Conservation (phyloP, 768 basidiomycete genomes). For the Macrolepiota dolichaula region DNA sequence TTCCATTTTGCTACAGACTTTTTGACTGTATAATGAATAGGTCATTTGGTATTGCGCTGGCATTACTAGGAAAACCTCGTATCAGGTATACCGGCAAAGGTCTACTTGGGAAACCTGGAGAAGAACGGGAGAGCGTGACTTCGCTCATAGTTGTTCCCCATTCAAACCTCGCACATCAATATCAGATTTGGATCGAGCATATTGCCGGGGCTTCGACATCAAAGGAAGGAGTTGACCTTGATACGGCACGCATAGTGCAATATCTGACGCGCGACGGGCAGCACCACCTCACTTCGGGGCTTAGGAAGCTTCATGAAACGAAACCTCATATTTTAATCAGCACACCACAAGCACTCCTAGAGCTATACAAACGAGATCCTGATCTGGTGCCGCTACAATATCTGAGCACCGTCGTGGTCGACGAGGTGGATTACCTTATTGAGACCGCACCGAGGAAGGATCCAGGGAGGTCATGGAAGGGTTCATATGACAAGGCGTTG, state of each 20-base stretch:
- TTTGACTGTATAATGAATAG: slow-evolving; percentile 28
- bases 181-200: slow-evolving; percentile 60
- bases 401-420: slow-evolving; percentile 62
- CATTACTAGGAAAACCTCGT: slow-evolving; percentile 57
- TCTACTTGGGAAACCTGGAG: slow-evolving; percentile 15
- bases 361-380: slow-evolving; percentile 44
- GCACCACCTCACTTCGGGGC: slow-evolving; percentile 35
- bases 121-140: slow-evolving; percentile 33
- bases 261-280: slow-evolving; percentile 57
- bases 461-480: slow-evolving; percentile 32
- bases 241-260: slow-evolving; percentile 38
- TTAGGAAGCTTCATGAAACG: slow-evolving; percentile 32
- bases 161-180: slow-evolving; percentile 66
- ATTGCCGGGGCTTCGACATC: slow-evolving; percentile 33
- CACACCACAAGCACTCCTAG: slow-evolving; percentile 68
- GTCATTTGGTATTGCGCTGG: slow-evolving; percentile 69
- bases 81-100: slow-evolving; percentile 19
- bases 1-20: background rate
- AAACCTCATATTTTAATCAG: slow-evolving; percentile 68
- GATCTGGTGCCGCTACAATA: slow-evolving; percentile 40
- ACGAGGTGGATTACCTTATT: slow-evolving; percentile 75
- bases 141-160: slow-evolving; percentile 71
- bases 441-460: slow-evolving; percentile 45
- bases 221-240: slow-evolving; percentile 26
- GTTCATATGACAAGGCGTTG: slow-evolving; percentile 32